Conservation (phyloP, 2,329 filamentous ascomycete genomes). For the Pseudocercospora fuligena region DNA sequence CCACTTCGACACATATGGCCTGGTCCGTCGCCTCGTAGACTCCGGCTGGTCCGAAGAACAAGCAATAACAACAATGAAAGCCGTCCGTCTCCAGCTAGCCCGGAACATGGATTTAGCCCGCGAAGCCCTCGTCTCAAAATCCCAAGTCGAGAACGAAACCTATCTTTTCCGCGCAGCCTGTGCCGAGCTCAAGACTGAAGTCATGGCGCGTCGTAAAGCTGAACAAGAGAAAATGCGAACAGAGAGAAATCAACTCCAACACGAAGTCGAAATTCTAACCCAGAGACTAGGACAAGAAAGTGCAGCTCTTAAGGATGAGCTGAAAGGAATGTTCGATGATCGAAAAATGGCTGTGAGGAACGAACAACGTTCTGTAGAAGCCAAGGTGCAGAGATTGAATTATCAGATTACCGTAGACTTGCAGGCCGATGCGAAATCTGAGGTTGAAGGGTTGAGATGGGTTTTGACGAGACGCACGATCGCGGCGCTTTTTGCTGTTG, state of each 20-base stretch:
- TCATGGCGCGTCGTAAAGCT: conserved; percentile 75
- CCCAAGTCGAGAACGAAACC: conserved; percentile 88
- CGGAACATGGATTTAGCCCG: conserved; percentile 82
- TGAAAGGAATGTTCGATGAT: conserved; percentile 97
- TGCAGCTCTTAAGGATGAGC: conserved; percentile 78
- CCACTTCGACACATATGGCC: conserved; percentile 92
- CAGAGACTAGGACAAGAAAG: conserved; percentile 87
- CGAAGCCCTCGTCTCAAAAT: conserved; percentile 81
- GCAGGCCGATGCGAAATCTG: conserved; percentile 86
- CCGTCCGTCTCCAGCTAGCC: conserved; percentile 75
- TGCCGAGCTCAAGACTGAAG: conserved; percentile 85
- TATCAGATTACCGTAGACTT: conserved; percentile 93
- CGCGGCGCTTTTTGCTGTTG: conserved; percentile 58
- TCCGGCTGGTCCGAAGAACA: conserved; percentile 76
- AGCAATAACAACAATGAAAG: conserved; percentile 89
- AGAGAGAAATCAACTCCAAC: conserved; percentile 83
- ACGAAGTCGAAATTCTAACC: conserved; percentile 90
- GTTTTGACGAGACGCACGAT: conserved; percentile 71
- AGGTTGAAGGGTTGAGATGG: conserved; percentile 92
- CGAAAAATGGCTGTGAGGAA: conserved; percentile 89
- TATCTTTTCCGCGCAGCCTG: conserved; percentile 95
- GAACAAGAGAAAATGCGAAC: conserved; percentile 82
- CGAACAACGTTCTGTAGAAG: conserved; percentile 84
- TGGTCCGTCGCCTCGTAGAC: conserved; percentile 77
- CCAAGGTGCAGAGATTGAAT: conserved; percentile 86